Conservation (phyloP, 106 monocot genomes). For the Phalaenopsis aphrodite region DNA sequence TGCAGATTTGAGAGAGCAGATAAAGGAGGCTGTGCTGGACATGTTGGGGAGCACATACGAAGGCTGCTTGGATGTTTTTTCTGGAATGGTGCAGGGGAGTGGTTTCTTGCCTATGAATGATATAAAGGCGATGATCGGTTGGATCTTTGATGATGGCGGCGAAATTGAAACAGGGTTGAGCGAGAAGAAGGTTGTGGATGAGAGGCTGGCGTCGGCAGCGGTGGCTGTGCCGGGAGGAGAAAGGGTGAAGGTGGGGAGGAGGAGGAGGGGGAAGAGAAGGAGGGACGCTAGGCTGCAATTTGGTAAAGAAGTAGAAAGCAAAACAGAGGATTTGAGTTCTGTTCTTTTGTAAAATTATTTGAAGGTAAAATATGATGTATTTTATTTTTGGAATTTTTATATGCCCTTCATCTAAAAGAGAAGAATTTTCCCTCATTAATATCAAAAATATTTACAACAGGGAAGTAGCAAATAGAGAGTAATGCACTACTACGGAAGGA, state of each 20-base stretch:
- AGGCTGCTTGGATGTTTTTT: conserved; percentile 14
- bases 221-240: neutral
- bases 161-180: neutral
- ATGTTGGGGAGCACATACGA: conserved; percentile 28
- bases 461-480: too few species aligned
- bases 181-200: neutral
- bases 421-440: too few species aligned
- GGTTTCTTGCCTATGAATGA: conserved; percentile 17
- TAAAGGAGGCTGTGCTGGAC: conserved; percentile 22
- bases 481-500: too few species aligned
- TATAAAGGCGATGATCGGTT: conserved; percentile 8
- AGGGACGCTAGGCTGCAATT: too few species aligned
- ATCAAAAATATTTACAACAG: too few species aligned
- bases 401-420: too few species aligned
- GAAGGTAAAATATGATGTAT: too few species aligned
- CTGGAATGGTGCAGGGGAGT: conserved; percentile 1
- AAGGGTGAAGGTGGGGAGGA: neutral
- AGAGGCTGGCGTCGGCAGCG: neutral
- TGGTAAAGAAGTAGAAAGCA: too few species aligned
- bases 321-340: too few species aligned
- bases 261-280: neutral
- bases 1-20: conserved; percentile 38
- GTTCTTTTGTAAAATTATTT: too few species aligned
- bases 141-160: conserved; percentile 22
- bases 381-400: too few species aligned